Evolutionary conservation across 176 grass and related monocot species (phyloP), one percentile per base, ranked within the genome.

Genomic region (Neostapfia colusana): DNA sequence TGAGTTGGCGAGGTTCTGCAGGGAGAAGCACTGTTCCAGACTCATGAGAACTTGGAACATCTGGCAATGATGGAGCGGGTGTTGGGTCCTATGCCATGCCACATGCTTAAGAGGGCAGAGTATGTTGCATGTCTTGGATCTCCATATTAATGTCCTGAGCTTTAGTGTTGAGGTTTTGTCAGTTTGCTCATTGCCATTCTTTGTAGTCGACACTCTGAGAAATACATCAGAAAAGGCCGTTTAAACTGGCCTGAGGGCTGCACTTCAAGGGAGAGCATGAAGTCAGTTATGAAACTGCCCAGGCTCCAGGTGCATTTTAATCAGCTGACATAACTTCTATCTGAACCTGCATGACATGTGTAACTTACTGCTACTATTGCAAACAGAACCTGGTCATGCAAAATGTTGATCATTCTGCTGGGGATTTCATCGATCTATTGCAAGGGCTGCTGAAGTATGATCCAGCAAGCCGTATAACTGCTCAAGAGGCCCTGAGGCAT

Each of bases 201-300:
- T 45, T 90, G 71, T 83, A 99, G 95, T 77, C 73, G 85, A 24
- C 82, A 82, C 66, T 65, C 70, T 41, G 91, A 95, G 25, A 95
- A 90, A 79, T 99, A 95, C 73, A 56, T 92, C 55, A 90, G 85
- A 85, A 92, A 90, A 63, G 87, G 87, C 24, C 86, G 87, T 55
- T 80, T 99, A 58, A 95, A 99, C 70, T 99, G 91, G 91, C 91
- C 95, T 50, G 95, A 99, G 67, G 89, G 91, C 38, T 87, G 86
- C 36, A 45, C 84, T 9, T 99, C 95, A 8, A 66, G 87, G 55
- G 89, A 99, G 21, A 99, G 95, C 55, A 90, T 99, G 78, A 88
- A 88, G 82, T 85, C 89, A 21, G 91, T 99, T 55, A 83, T 85
- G 63, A 99, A 92, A 75, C 73, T 90, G 17, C 65, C 89, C 2